Base-by-base conservation (phyloP, 768 basidiomycete species). In the Serendipita sp. region DNA sequence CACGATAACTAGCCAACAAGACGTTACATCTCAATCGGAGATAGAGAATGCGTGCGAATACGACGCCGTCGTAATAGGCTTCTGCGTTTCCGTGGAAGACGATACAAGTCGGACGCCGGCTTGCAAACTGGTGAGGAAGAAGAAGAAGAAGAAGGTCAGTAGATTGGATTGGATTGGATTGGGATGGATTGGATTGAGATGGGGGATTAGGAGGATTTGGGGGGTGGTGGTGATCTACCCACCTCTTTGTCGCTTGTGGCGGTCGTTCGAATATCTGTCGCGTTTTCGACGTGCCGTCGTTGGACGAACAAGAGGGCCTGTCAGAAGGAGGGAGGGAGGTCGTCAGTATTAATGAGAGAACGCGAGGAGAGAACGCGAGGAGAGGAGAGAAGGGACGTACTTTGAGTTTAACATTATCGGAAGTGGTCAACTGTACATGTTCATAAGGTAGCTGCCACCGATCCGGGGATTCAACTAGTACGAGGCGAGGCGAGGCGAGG, bases 21-120 rank as follows among this genome's bases (percentile, higher is more conserved):
- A 77, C 74, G 63, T 79, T 78, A 66, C 75, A 76, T 13, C 72
- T 67, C 62, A 73, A 66, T 53, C 74, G 72, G 11, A 71, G 67
- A 65, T 72, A 74, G 65, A 78, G 76, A 35, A 75, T 72, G 3
- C 72, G 68, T 1, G 76, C 77, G 32, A 79, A 66, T 4, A 77
- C 77, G 18, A 79, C 63, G 3, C 77, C 71, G 65, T 78, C 77
- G 13, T 76, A 28, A 48, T 76, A 63, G 45, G 71, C 72, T 38
- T 71, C 72, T 2, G 76, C 77, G 68, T 78, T 78, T 1, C 76
- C 77, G 68, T 77, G 76, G n/a, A 76, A 72, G 62, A 77, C 68
- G 30, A 78, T 64, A 2, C 77, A 70, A 0, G 77, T 79, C 35
- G 77, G 77, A 32, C 76, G 51, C 7, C 56, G 56, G 16, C 24